Evolutionary conservation across 257 asterid genomes (phyloP).

Genomic region (Fraxinus americana): DNA sequence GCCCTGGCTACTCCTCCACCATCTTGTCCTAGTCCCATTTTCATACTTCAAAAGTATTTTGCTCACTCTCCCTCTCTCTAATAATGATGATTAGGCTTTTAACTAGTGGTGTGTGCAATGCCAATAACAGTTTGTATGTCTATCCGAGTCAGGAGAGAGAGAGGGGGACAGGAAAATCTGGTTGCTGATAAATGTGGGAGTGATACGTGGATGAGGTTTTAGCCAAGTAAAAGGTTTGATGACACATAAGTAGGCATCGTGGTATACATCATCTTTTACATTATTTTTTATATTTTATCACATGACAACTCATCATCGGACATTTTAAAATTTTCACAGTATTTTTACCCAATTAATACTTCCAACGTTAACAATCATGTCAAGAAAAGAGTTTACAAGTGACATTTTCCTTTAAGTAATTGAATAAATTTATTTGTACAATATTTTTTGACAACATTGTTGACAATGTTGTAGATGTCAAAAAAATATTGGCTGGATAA

Average conservation of each 20-base stretch:
- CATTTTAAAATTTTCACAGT: no score
- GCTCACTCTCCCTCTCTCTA: background rate
- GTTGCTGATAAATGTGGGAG: constrained; percentile 27
- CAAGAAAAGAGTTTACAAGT: no score
- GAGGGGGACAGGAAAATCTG: constrained; percentile 35
- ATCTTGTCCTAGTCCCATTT: constrained; percentile 28
- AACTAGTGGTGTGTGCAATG: constrained; percentile 35
- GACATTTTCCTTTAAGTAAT: no score
- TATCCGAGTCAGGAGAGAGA: constrained; percentile 28
- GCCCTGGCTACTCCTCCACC: constrained; percentile 28
- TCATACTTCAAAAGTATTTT: background rate
- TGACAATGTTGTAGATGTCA: no score
- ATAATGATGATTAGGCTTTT: constrained; percentile 30
- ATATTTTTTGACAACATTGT: no score
- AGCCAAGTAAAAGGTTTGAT: constrained; percentile 55
- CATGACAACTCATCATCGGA: no score
- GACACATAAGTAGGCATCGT: background rate
- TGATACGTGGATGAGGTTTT: constrained; percentile 58
- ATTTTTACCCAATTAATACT: no score
- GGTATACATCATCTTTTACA: no score
- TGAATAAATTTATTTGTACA: no score
- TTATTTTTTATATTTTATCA: no score
- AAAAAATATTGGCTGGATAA: no score
- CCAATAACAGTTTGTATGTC: constrained; percentile 33
- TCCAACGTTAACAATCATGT: no score